Percentiles rank a stretch among this genome's conserved stretches.
These are phyloP conservation scores for Massospora cicadina DNA, from an alignment of 371 early-diverging fungal genomes.

Conservation along the genomic window DNA sequence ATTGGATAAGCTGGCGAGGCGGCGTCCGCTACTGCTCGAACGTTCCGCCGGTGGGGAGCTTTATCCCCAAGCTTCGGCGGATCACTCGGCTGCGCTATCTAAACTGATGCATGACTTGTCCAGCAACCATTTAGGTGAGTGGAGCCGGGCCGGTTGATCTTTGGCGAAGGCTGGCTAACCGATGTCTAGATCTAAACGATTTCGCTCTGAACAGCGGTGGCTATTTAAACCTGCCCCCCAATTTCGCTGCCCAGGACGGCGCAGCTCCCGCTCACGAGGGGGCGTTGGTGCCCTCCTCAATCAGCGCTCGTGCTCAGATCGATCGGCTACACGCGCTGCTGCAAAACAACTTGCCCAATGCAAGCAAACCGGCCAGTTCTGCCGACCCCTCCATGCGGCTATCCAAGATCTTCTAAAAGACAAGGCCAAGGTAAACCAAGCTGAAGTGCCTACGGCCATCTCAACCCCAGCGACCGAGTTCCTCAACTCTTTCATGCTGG, in stretches of 20 bases:
- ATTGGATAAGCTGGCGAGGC: slow-evolving; percentile 33
- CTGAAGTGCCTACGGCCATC: not conserved
- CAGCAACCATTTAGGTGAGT: not conserved
- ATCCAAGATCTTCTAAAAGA: not conserved
- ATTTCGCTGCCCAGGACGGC: not conserved
- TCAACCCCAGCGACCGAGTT: not conserved
- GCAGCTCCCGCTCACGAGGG: not conserved
- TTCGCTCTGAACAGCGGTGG: no score
- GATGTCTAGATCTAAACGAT: no score
- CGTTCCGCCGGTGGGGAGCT: not conserved
- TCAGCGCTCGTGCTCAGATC: not conserved
- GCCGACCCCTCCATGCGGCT: not conserved
- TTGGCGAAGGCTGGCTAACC: no score
- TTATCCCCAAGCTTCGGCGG: not conserved
- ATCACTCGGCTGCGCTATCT: not conserved
- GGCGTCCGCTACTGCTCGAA: slow-evolving; percentile 23
- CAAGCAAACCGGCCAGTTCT: not conserved
- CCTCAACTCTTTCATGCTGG: not conserved
- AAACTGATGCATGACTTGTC: slow-evolving; percentile 1
- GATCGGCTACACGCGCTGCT: not conserved
- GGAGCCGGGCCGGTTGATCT: not conserved
- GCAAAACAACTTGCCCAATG: not conserved
- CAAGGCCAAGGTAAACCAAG: not conserved
- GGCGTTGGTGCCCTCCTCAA: not conserved
- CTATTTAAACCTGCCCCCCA: not conserved